These are phyloP conservation scores for Pseudoscleropodium purum DNA, from an alignment of 225 moss, liverwort and hornwort genomes.

Conservation along the genomic window DNA sequence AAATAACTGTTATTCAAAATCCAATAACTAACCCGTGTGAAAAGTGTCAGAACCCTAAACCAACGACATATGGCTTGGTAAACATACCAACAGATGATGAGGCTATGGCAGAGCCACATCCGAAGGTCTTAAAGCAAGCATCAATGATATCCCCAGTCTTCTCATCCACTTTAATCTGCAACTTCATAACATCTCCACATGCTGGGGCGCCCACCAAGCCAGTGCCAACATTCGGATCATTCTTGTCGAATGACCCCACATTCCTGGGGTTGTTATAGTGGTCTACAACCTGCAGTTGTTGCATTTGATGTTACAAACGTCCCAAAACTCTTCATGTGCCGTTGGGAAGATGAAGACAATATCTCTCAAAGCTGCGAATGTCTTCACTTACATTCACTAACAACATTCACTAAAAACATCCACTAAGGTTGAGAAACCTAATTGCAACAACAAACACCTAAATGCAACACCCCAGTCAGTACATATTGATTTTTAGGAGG, in stretches of 20 bases:
- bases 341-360: background rate
- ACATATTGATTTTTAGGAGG: background rate
- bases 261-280: slow-evolving; percentile 95
- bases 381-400: background rate
- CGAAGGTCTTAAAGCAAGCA: slow-evolving; percentile 97
- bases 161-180: slow-evolving; percentile 95
- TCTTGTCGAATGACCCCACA: slow-evolving; percentile 95
- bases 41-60: background rate
- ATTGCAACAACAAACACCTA: background rate
- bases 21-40: background rate
- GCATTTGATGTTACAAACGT: background rate
- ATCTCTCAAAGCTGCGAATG: background rate
- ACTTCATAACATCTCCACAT: slow-evolving; percentile 99
- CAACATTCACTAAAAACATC: background rate
- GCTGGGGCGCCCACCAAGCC: slow-evolving; percentile 95
- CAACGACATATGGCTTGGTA: background rate
- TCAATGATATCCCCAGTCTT: slow-evolving; percentile 78
- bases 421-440: background rate
- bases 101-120: slow-evolving; percentile 95
- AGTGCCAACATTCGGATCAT: slow-evolving; percentile 83
- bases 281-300: slow-evolving; percentile 52
- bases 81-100: slow-evolving; percentile 87
- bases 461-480: background rate
- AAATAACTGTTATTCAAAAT: background rate
- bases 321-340: background rate